phyloP scores from a whole-genome alignment of 768 basidiomycete species.

The Pilatotrama ljubarskyi region DNA sequence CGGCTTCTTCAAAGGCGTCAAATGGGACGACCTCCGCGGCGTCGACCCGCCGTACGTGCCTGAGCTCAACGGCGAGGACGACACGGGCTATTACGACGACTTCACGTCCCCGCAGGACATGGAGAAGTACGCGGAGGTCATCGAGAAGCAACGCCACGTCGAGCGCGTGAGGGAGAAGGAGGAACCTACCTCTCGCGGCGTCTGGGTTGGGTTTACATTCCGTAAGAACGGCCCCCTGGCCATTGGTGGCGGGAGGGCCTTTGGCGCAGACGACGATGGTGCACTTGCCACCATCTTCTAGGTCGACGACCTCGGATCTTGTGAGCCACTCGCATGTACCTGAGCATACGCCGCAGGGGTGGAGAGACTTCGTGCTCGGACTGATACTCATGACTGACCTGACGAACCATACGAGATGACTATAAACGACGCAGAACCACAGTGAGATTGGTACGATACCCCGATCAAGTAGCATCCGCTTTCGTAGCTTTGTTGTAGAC shows the following conservation, averaged over 20 bases:
- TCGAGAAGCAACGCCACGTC: slow-evolving; percentile 95
- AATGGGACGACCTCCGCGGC: slow-evolving; percentile 79
- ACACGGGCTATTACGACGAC: slow-evolving; percentile 94
- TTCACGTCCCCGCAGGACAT: slow-evolving; percentile 89
- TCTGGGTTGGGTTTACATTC: slow-evolving; percentile 93
- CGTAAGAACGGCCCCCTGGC: slow-evolving; percentile 76
- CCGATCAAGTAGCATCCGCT: slow-evolving; percentile 13
- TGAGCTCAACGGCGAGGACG: slow-evolving; percentile 89
- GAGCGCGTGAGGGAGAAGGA: slow-evolving; percentile 90
- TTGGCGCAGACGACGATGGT: slow-evolving; percentile 31
- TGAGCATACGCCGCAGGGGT: no score
- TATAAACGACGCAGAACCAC: neutral
- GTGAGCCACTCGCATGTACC: no score
- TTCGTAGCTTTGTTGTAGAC: slow-evolving; percentile 16
- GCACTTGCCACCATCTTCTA: slow-evolving; percentile 40
- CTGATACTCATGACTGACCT: slow-evolving; percentile 3
- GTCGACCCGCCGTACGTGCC: slow-evolving; percentile 90
- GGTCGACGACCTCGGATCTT: neutral
- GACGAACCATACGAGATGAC: slow-evolving; percentile 1
- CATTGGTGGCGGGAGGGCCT: slow-evolving; percentile 41
- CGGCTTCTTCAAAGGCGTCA: slow-evolving; percentile 76
- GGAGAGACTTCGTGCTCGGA: neutral
- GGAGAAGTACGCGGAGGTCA: slow-evolving; percentile 98
- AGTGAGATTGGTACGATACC: slow-evolving; percentile 16
- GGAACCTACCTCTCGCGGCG: slow-evolving; percentile 66